Evolutionary conservation across 495 filamentous ascomycete species (phyloP), one percentile per base, ranked within the genome.

Genomic region (Poronia punctata): DNA sequence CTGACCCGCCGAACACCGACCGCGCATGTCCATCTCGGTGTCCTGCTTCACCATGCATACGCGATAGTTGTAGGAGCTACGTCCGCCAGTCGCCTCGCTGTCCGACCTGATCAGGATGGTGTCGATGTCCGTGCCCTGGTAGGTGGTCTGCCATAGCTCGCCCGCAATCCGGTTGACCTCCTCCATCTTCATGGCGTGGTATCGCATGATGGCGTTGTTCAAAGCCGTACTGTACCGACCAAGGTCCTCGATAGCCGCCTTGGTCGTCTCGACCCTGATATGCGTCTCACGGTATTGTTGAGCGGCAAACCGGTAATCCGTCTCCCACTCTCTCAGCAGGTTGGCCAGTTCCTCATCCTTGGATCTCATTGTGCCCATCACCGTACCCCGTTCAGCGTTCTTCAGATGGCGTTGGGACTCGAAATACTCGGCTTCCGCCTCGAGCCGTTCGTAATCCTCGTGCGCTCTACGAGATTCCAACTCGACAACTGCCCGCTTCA

Each of bases 11-110:
- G 84, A 90, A 71, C 92, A 99, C 22, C 92, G 83, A 7, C 92
- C 92, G 44, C 92, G 86, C 92, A 99, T 99, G 66, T 99, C 92
- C 90, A 99, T 96, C 62, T 99, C 92, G 3, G 83, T 82, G 50
- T 89, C 86, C 54, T 88, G 80, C 68, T 99, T 99, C 49, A 95
- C 81, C 93, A 99, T 99, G 66, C 84, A 87, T 0, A 98, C 92
- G 40, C 93, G 84, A 67, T 98, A 98, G 61, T 98, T 96, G 73
- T 97, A 98, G 22, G 73, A 84, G 38, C 84, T 79, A 52, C 87
- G 92, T 40, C 78, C 82, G 38, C 76, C 81, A 15, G 70, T 70
- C 30, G 73, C 72, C 58, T 92, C 88, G 49, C 80, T 82, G 65
- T 94, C 89, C 28, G 88, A 93, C 27, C 84, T 79, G 59, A 97